Evolutionary conservation across 2,329 filamentous ascomycete species (phyloP), one percentile per base, ranked within the genome.

Genomic region (Polychaeton citri): DNA sequence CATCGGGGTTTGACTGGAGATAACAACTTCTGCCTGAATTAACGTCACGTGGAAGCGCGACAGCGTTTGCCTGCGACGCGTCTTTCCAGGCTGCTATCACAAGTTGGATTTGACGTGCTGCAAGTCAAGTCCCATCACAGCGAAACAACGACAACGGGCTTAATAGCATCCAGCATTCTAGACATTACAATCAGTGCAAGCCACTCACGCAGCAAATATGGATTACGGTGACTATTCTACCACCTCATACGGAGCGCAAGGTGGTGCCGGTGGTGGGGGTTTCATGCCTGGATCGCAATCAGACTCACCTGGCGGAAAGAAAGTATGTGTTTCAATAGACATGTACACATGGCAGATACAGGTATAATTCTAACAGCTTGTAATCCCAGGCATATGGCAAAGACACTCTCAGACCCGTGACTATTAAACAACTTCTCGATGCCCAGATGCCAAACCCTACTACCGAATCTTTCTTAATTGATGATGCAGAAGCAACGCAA

Each of bases 361-460:
- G 8, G 8, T 8, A 8, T 32, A 8, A 32, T 15, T n/a, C 30
- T 21, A 18, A 4, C 12, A 17, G 20, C n/a, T 18, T 9, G 13
- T 10, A 15, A 28, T 3, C 21, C 28, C 40, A 76, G 69, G 64
- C 66, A 41, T 81, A 81, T 57, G 71, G 72, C 48, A 83, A 92
- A 60, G 85, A 95, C 51, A 87, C 85, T 15, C 72, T 98, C 35
- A 81, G 90, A 31, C 87, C 90, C 1, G 82, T 95, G 32, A 98
- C 90, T 8, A 84, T 96, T 63, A 95, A 95, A 61, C 90, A 98
- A 63, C 73, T 95, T 39, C 67, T 87, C 53, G 84, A 92, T 44
- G 83, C 85, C 44, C 71, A 81, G 44, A 79, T 85, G 61, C 73
- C 78, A 26, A 79, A 81, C 56, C 75, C 77, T 2, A 74, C 79